Evolutionary conservation across 495 filamentous ascomycete genomes (phyloP), one percentile per base, ranked within the genome.

Genomic region (Penicillium desertorum): DNA sequence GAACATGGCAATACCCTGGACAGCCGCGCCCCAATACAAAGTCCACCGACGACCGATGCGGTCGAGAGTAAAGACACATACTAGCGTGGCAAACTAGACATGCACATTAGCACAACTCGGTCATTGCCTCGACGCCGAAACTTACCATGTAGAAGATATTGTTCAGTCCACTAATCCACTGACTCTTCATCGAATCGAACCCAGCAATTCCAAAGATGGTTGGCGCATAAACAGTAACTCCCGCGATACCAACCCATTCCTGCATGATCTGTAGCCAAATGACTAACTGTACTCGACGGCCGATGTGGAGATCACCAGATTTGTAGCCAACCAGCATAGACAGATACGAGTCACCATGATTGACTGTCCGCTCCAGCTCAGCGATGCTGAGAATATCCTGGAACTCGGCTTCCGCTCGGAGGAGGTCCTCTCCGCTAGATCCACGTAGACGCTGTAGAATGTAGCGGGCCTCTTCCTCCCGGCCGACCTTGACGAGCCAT

Each of bases 191-290:
- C 12, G 83, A 72, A 51, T 76, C 73, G 51, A 88, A 83, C 14
- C 86, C 86, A 10, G 86, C 86, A 58, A 85, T 83, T 41, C 79
- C 76, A 72, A 89, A 89, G 44, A 90, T 88, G 0, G 83, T 86
- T 8, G 85, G 83, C 30, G 80, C 81, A 60, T 80, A 89, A 37
- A 89, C 81, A 2, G 87, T 89, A 19, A 89, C 81, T 48, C 85
- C 86, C 0, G 85, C 85, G 65, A 89, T 88, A 20, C 87, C 86
- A 60, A 86, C 79, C 86, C 86, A 89, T 64, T 88, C 85, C 60
- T 88, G 85, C 71, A 89, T 81, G 44, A 90, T 87, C 70, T 89
- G 84, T 10, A 89, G 69, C 86, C 85, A 89, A 43, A 89, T 78
- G 17, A 88, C 85, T 11, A 89, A 75, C 62, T 88, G 85, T 23